Evolutionary conservation across 305 asterid genomes (phyloP).

Genomic region (Solanum hybrid): DNA sequence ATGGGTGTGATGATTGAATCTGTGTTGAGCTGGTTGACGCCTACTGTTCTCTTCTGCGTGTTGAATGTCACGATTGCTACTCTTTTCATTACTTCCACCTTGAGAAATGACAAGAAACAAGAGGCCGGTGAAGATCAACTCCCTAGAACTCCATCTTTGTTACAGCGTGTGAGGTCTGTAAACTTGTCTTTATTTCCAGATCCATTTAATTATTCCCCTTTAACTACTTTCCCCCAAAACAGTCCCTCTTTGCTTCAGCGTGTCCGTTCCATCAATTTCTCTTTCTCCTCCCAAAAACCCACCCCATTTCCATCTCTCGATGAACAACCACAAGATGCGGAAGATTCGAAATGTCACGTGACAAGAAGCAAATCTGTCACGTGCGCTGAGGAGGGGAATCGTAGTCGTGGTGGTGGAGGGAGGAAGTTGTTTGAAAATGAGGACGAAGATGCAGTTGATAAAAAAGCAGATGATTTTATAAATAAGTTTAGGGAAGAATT

Average conservation of each 20-base stretch:
- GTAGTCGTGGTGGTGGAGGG: background rate
- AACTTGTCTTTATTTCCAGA: background rate
- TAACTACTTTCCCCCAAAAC: background rate
- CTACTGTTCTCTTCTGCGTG: slow-evolving; percentile 40
- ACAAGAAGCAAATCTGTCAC: slow-evolving; percentile 23
- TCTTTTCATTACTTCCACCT: slow-evolving; percentile 25
- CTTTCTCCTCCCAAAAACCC: slow-evolving; percentile 10
- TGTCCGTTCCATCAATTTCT: slow-evolving; percentile 24
- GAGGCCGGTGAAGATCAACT: background rate
- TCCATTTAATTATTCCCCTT: background rate
- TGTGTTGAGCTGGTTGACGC: slow-evolving; percentile 39
- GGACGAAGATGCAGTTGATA: slow-evolving; percentile 48
- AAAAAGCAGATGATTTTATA: slow-evolving; percentile 54
- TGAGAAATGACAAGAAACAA: slow-evolving; percentile 3
- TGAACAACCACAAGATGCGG: background rate
- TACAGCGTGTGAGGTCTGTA: slow-evolving; percentile 13
- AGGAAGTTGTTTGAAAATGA: slow-evolving; percentile 15
- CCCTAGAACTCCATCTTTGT: slow-evolving; percentile 18
- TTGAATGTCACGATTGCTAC: slow-evolving; percentile 37
- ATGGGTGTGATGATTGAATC: background rate
- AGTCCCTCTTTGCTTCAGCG: slow-evolving; percentile 3
- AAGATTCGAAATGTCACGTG: slow-evolving; percentile 9
- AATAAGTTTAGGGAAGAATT: slow-evolving; percentile 47
- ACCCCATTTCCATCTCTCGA: slow-evolving; percentile 1
- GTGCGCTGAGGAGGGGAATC: background rate